These are phyloP conservation scores for Rhynchospora breviuscula DNA, from an alignment of 176 grass and related monocot species.

Conservation along the genomic window DNA sequence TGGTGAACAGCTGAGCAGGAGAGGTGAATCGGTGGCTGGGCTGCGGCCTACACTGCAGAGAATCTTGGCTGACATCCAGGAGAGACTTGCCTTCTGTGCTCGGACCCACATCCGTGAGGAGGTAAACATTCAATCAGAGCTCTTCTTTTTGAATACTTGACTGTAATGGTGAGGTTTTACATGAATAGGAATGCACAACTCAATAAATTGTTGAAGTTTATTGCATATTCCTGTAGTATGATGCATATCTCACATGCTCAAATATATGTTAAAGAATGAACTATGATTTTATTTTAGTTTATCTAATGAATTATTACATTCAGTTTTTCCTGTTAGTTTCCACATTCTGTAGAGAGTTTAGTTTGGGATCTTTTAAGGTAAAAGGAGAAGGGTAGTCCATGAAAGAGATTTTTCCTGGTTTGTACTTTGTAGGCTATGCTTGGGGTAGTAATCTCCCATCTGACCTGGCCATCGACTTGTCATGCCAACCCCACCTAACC, in stretches of 20 bases:
- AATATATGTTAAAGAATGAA: neutral
- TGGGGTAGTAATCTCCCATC: no score
- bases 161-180: neutral
- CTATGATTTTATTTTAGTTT: neutral
- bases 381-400: no score
- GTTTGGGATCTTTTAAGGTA: neutral
- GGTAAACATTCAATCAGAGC: slow-evolving; percentile 27
- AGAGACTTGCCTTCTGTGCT: slow-evolving; percentile 92
- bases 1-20: slow-evolving; percentile 68
- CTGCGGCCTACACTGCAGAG: slow-evolving; percentile 80
- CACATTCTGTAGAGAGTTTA: neutral
- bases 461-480: no score
- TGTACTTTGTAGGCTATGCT: no score
- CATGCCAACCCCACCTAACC: no score
- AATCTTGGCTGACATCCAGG: slow-evolving; percentile 92
- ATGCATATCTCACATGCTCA: neutral
- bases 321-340: neutral
- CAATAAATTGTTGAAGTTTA: neutral
- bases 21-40: slow-evolving; percentile 67
- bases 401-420: no score
- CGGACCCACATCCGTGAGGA: slow-evolving; percentile 87
- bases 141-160: neutral
- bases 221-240: neutral
- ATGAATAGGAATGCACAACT: neutral
- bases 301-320: neutral